Percentiles rank a stretch among this genome's conserved stretches.
Conservation (phyloP, 441 rosid genomes). For the Francoa sonchifolia region DNA sequence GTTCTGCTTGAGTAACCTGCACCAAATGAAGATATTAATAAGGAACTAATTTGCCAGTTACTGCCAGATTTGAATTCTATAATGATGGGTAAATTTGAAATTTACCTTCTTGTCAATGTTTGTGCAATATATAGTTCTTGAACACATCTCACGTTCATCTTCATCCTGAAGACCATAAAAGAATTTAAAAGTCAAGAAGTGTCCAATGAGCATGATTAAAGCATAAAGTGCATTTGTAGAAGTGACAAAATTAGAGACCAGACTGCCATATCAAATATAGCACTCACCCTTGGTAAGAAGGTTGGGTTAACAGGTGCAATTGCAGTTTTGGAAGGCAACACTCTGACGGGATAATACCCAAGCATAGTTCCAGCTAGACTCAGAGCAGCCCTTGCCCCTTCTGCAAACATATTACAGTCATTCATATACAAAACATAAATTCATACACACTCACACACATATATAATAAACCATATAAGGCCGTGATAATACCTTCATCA, state of each 20-base stretch:
- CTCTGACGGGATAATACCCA: slow-evolving; percentile 79
- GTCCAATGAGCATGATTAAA: too few relatives aligned
- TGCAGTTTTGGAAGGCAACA: slow-evolving; percentile 94
- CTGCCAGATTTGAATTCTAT: background rate
- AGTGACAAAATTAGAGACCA: background rate
- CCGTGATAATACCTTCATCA: slow-evolving; percentile 46
- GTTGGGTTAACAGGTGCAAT: slow-evolving; percentile 98
- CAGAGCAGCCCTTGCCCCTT: slow-evolving; percentile 77
- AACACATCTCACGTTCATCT: slow-evolving; percentile 94
- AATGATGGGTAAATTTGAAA: background rate
- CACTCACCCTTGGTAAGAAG: slow-evolving; percentile 68
- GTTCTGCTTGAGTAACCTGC: slow-evolving; percentile 71
- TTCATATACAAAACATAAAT: slow-evolving; percentile 4
- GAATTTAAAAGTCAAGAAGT: slow-evolving; percentile 11
- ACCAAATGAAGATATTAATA: slow-evolving; percentile 16
- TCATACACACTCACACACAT: background rate
- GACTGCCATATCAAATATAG: slow-evolving; percentile 1
- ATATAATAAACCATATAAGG: background rate
- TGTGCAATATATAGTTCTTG: slow-evolving; percentile 88
- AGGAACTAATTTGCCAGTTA: slow-evolving; percentile 2
- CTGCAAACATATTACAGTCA: slow-evolving; percentile 35
- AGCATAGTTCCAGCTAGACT: slow-evolving; percentile 73
- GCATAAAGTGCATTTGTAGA: background rate
- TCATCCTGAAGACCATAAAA: slow-evolving; percentile 44
- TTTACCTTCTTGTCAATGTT: slow-evolving; percentile 87